A percentile compares a stretch with the other conserved stretches of the same genome.
Conservation (phyloP, 2,329 filamentous ascomycete species). For the Trichocomaceae sp. region DNA sequence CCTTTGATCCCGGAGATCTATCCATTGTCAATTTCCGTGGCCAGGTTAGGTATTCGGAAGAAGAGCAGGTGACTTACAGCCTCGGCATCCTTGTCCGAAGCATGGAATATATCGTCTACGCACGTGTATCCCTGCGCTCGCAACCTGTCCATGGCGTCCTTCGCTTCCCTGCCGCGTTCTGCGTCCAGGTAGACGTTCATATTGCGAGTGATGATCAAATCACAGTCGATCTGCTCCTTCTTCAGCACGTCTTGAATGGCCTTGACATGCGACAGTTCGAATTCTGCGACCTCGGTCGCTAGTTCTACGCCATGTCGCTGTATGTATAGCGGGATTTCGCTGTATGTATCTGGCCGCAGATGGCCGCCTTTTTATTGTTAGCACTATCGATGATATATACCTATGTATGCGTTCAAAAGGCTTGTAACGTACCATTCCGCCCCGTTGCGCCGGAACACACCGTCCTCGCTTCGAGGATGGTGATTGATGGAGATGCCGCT, state of each 20-base stretch:
- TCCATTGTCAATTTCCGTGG: background rate
- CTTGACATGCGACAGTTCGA: conserved; percentile 38
- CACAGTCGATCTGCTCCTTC: conserved; percentile 41
- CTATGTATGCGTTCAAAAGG: background rate
- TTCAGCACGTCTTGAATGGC: conserved; percentile 37
- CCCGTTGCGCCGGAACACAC: conserved; percentile 38
- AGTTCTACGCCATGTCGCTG: conserved; percentile 32
- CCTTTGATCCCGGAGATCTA: conserved; percentile 37
- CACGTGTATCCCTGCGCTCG: conserved; percentile 23
- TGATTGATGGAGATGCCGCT: background rate
- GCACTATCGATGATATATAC: background rate
- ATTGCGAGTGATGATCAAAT: conserved; percentile 38
- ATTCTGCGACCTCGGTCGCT: conserved; percentile 35
- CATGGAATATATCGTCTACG: conserved; percentile 27
- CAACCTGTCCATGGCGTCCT: conserved; percentile 27
- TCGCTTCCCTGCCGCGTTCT: conserved; percentile 24
- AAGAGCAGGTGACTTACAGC: conserved; percentile 17
- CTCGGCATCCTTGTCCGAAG: conserved; percentile 23
- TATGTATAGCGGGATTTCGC: conserved; percentile 33
- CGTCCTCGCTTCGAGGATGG: conserved; percentile 15
- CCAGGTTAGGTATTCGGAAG: background rate
- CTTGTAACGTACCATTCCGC: conserved; percentile 31
- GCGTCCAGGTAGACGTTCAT: conserved; percentile 37
- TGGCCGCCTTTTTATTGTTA: conserved; percentile 29
- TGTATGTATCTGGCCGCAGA: conserved; percentile 39